Conservation (phyloP, 495 filamentous ascomycete genomes). For the Usnea hakonensis region DNA sequence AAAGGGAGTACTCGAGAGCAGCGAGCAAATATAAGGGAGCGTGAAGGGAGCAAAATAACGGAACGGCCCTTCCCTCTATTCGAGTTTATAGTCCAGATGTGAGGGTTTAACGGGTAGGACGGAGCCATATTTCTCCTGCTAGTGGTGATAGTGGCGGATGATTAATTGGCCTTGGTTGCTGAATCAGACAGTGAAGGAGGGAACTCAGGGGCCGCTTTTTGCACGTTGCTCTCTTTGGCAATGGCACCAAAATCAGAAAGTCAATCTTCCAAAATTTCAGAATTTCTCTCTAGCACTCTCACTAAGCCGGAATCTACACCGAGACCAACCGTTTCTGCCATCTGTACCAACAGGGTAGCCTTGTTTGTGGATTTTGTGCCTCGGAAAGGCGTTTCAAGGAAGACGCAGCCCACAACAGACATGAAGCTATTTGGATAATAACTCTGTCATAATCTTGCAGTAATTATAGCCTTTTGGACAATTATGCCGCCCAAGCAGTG, state of each 20-base stretch:
- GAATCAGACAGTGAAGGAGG: too few relatives aligned
- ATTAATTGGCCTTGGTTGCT: too few relatives aligned
- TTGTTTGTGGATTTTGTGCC: slow-evolving; percentile 20
- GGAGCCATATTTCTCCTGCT: too few relatives aligned
- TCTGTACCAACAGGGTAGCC: slow-evolving; percentile 15
- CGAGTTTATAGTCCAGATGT: too few relatives aligned
- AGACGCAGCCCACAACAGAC: slow-evolving; percentile 17
- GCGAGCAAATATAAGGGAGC: too few relatives aligned
- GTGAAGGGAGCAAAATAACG: too few relatives aligned
- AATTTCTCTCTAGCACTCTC: slow-evolving; percentile 15
- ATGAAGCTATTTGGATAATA: slow-evolving; percentile 18
- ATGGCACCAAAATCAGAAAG: slow-evolving; percentile 12
- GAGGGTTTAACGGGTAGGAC: too few relatives aligned
- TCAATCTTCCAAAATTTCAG: slow-evolving; percentile 17
- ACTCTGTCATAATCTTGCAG: slow-evolving; percentile 12
- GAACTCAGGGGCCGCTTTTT: too few relatives aligned
- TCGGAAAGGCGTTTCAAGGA: slow-evolving; percentile 20
- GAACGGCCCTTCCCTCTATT: too few relatives aligned
- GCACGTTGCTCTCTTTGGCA: slow-evolving; percentile 15
- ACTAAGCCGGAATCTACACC: slow-evolving; percentile 16
- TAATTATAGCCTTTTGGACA: slow-evolving; percentile 16
- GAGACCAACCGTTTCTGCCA: slow-evolving; percentile 15
- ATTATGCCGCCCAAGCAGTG: slow-evolving; percentile 21
- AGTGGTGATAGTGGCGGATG: too few relatives aligned
- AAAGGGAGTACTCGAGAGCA: too few relatives aligned